A percentile compares a stretch with the other conserved stretches of the same genome.
phyloP scores from a whole-genome alignment of 208 protist genomes.

The Leishmania mexicana region DNA sequence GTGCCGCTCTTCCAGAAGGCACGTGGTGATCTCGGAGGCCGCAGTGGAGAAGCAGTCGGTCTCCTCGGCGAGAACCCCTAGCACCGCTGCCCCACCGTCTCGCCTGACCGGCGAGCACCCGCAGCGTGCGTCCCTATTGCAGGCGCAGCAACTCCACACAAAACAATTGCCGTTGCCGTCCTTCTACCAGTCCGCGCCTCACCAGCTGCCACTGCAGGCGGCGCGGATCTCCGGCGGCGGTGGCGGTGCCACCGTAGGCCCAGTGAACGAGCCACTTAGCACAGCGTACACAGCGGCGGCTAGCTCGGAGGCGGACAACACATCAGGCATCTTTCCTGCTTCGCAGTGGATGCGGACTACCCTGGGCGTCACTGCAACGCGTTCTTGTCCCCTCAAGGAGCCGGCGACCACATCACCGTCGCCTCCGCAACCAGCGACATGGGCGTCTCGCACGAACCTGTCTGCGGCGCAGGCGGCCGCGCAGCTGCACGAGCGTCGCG shows the following conservation, averaged over 20 bases:
- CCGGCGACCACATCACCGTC: background rate
- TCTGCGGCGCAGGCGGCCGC: slow-evolving; percentile 12
- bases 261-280: background rate
- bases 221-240: background rate
- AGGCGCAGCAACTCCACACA: background rate
- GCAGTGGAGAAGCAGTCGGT: background rate
- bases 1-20: background rate
- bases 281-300: background rate
- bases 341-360: slow-evolving; percentile 6
- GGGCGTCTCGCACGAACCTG: background rate
- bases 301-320: background rate
- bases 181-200: background rate
- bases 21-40: background rate
- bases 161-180: background rate
- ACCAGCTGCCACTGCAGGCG: background rate
- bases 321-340: background rate
- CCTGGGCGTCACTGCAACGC: background rate
- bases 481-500: slow-evolving; percentile 43
- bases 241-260: background rate
- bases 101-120: background rate
- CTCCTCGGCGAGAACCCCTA: background rate
- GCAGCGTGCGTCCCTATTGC: background rate
- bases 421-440: background rate
- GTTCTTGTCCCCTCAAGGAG: background rate
- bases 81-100: background rate